Percentiles rank a stretch among this genome's conserved stretches.
Conservation (phyloP, 768 basidiomycete genomes). For the Boletales sp. region DNA sequence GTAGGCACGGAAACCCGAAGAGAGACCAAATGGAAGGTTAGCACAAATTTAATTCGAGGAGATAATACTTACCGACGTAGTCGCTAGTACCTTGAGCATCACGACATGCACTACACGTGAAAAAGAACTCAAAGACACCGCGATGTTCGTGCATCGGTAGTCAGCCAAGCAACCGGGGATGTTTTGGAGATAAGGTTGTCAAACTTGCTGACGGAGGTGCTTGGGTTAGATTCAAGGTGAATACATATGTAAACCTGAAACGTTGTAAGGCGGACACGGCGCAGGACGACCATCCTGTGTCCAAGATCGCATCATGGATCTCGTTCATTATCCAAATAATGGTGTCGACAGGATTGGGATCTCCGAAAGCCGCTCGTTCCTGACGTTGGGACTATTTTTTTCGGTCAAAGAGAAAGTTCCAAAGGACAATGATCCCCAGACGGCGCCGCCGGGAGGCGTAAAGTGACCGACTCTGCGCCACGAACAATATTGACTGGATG, state of each 20-base stretch:
- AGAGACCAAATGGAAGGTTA: conserved; percentile 6
- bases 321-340: conserved; percentile 8
- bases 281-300: conserved; percentile 12
- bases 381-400: background rate
- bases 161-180: conserved; percentile 12
- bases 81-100: conserved; percentile 27
- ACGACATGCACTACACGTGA: conserved; percentile 31
- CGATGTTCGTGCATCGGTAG: conserved; percentile 21
- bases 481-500: too few species aligned
- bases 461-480: too few species aligned
- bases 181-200: conserved; percentile 18
- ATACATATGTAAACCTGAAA: conserved; percentile 11
- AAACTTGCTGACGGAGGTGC: conserved; percentile 12
- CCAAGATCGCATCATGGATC: conserved; percentile 19
- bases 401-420: background rate
- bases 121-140: conserved; percentile 29
- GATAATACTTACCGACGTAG: conserved; percentile 24
- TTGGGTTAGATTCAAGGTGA: conserved; percentile 18
- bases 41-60: conserved; percentile 23
- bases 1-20: background rate
- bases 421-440: background rate
- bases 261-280: conserved; percentile 2
- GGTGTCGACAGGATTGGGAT: conserved; percentile 17
- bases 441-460: too few species aligned
- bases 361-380: too few species aligned